Conservation (phyloP, 106 monocot genomes). For the Dendrobium chrysotoxum region DNA sequence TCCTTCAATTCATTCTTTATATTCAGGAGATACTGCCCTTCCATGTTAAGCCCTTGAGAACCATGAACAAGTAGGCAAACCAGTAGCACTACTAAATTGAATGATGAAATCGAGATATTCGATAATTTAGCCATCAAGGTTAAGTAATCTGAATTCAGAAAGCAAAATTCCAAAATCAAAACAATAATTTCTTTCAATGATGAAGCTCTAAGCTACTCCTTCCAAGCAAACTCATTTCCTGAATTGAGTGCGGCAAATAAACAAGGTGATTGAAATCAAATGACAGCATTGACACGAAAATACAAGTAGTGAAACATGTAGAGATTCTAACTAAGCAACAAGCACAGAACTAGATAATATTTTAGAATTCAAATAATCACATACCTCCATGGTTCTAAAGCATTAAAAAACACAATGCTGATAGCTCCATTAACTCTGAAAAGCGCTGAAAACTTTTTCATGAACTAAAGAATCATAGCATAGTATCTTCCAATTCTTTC, state of each 20-base stretch:
- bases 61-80: slow-evolving; percentile 19
- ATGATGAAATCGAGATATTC: not conserved
- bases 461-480: not conserved
- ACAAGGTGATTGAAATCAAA: not conserved
- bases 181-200: not conserved
- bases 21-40: slow-evolving; percentile 60
- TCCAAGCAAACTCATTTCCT: not conserved
- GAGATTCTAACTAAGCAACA: not conserved
- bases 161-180: not conserved
- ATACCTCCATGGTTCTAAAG: slow-evolving; percentile 4
- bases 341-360: not conserved
- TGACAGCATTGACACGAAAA: not conserved
- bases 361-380: not conserved
- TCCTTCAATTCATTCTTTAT: slow-evolving; percentile 52
- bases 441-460: not conserved
- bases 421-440: not conserved
- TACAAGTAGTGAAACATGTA: not conserved
- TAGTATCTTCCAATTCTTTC: not conserved
- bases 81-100: slow-evolving; percentile 25
- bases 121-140: not conserved
- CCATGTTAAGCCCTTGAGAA: slow-evolving; percentile 48
- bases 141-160: not conserved
- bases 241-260: not conserved
- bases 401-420: slow-evolving; percentile 2
- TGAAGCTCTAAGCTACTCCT: not conserved